Evolutionary conservation across 768 basidiomycete species (phyloP).

Genomic region (Kwoniella pini): DNA sequence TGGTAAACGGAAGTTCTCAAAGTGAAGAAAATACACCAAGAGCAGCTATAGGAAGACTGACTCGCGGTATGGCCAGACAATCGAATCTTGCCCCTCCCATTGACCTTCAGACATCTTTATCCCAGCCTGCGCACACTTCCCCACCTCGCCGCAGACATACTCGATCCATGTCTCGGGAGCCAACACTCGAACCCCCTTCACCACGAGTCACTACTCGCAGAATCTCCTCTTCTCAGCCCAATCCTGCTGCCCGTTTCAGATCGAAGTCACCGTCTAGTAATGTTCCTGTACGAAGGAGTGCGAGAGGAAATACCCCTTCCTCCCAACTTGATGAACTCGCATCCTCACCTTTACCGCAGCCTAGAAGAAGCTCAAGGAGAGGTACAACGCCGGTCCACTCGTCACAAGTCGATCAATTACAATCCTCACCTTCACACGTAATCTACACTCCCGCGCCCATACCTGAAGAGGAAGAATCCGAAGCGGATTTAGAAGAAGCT

Average conservation of each 20-base stretch:
- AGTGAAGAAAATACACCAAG: conserved; percentile 8
- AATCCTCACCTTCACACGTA: conserved; percentile 15
- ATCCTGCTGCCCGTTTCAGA: not conserved
- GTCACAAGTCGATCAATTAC: conserved; percentile 20
- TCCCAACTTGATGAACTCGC: conserved; percentile 18
- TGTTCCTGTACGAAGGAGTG: conserved; percentile 5
- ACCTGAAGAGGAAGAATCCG: conserved; percentile 12
- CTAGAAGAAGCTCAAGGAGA: conserved; percentile 4
- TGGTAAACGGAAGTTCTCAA: not conserved
- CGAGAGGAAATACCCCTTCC: conserved; percentile 10
- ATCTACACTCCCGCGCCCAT: conserved; percentile 1
- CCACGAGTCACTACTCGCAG: conserved; percentile 16
- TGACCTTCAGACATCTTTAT: not conserved
- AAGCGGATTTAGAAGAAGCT: not conserved
- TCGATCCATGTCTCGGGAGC: conserved; percentile 22
- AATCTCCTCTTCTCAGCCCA: conserved; percentile 13
- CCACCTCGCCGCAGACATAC: conserved; percentile 7
- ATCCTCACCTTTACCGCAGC: conserved; percentile 8
- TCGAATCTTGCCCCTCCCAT: conserved; percentile 10
- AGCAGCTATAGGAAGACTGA: conserved; percentile 4
- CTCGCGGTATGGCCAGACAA: not conserved
- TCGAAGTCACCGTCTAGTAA: conserved; percentile 7
- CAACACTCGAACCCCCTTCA: not conserved
- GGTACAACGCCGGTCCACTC: conserved; percentile 11
- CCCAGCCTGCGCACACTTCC: not conserved